These are phyloP conservation scores for Pichia sp. DNA, from an alignment of 1,139 yeast genomes.

Conservation along the genomic window DNA sequence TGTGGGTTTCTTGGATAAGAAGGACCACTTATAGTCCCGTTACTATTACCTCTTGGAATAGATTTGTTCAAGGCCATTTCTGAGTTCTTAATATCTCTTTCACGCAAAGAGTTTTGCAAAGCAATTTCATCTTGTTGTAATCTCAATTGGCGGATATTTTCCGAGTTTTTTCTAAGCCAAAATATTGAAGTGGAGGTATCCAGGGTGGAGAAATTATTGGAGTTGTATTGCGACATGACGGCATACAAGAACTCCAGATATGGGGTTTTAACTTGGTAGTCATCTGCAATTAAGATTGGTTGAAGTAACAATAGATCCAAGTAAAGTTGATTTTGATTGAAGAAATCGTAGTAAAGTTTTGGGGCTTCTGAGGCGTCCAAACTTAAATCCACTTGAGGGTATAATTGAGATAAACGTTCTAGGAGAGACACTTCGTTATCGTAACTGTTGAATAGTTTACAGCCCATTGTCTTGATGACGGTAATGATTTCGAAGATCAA, in stretches of 20 bases:
- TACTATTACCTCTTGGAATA: constrained; percentile 5
- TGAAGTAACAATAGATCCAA: constrained; percentile 74
- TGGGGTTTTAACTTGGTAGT: constrained; percentile 78
- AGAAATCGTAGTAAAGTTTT: constrained; percentile 56
- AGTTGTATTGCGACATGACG: constrained; percentile 62
- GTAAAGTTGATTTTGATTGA: constrained; percentile 50
- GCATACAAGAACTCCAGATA: constrained; percentile 85
- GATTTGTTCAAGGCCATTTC: constrained; percentile 11
- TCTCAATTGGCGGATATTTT: constrained; percentile 34
- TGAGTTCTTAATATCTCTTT: constrained; percentile 21
- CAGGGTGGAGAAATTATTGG: constrained; percentile 37
- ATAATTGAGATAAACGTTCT: constrained; percentile 47
- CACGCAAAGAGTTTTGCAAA: constrained; percentile 22
- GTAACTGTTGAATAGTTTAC: constrained; percentile 60
- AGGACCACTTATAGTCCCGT: constrained; percentile 15
- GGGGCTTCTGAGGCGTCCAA: constrained; percentile 44
- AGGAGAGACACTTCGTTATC: constrained; percentile 60
- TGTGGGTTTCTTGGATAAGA: constrained; percentile 4
- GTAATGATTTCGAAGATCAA: constrained; percentile 68
- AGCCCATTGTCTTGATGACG: constrained; percentile 74
- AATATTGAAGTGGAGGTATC: constrained; percentile 26
- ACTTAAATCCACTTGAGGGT: constrained; percentile 35
- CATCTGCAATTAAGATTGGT: constrained; percentile 85
- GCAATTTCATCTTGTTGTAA: constrained; percentile 27
- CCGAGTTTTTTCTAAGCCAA: constrained; percentile 37